Base-by-base conservation (phyloP, 75 land plant genomes). In the Pseudotsuga menziesii region DNA sequence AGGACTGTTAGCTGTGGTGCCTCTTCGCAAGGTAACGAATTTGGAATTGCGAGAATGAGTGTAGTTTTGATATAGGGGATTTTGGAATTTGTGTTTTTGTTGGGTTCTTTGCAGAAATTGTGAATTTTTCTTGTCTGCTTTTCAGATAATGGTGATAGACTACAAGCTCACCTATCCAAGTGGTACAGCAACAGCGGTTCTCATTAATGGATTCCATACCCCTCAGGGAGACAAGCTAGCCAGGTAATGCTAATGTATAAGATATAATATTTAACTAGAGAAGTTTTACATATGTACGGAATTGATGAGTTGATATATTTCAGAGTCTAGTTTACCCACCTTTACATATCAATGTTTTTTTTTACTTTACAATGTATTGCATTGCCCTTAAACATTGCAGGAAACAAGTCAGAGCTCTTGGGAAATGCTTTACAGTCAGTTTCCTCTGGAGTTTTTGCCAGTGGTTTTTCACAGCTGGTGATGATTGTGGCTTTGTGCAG, bases 141-240 rank as follows among this genome's bases (percentile, higher is more conserved):
- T 72, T 44, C 77, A 93, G 95, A 88, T 89, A 17, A 91, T 93
- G 95, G 79, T 93, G 72, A 85, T 95, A 29, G 93, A 95, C 77
- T 96, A 93, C 78, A 93, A 85, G 67, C 81, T 96, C 61, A 87
- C 81, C 0, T 96, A 96, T 75, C 98, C 98, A 25, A 96, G 97
- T 83, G 98, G 98, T 8, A 96, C 98, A 56, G 98, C 98, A 36
- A 94, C 98, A 60, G 97, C 97, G 39, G 76, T 88, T 58, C 87
- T 96, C 64, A 94, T 96, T 77, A 96, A 93, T 83, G 87, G 97
- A 66, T 96, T 96, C 77, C 98, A 96, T 72, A 88, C 97, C 22
- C 88, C 92, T 27, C 74, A 82, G 60, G 98, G 98, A 58, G 91
- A 86, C 57, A 79, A 81, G 73, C 25, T 83, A 36, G 98, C 97